phyloP scores from a whole-genome alignment of 2,329 filamentous ascomycete species.

The Paramyrothecium roridum region DNA sequence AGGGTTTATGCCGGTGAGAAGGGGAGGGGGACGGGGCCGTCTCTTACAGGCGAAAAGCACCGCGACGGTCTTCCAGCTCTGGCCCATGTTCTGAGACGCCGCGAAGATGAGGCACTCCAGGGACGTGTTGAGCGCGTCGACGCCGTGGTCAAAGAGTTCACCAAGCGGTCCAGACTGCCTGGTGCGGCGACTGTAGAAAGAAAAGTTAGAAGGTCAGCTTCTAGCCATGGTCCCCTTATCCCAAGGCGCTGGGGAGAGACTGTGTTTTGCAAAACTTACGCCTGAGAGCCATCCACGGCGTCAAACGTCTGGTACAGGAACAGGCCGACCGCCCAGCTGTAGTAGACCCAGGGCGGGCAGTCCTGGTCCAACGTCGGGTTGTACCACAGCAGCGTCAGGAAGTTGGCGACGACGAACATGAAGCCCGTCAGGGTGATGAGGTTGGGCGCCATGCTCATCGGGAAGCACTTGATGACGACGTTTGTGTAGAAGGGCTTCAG shows the following conservation, averaged over 20 bases:
- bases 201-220: no score
- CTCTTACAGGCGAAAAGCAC: conserved; percentile 75
- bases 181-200: conserved; percentile 67
- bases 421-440: conserved; percentile 90
- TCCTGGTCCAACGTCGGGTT: conserved; percentile 91
- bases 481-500: conserved; percentile 97
- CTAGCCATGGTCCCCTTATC: no score
- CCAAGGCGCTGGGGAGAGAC: no score
- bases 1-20: background rate
- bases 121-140: conserved; percentile 95
- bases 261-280: no score
- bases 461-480: conserved; percentile 90
- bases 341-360: conserved; percentile 94
- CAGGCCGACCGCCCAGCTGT: conserved; percentile 81
- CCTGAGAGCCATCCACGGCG: conserved; percentile 91
- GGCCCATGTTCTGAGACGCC: conserved; percentile 87
- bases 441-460: conserved; percentile 89
- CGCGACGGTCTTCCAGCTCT: conserved; percentile 84
- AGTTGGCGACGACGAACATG: conserved; percentile 82
- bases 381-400: conserved; percentile 92
- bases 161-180: conserved; percentile 89
- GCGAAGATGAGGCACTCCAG: conserved; percentile 91
- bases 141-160: conserved; percentile 95
- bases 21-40: background rate
- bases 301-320: conserved; percentile 99